phyloP scores from a whole-genome alignment of 2,329 filamentous ascomycete species.

The Alternaria postmessia region DNA sequence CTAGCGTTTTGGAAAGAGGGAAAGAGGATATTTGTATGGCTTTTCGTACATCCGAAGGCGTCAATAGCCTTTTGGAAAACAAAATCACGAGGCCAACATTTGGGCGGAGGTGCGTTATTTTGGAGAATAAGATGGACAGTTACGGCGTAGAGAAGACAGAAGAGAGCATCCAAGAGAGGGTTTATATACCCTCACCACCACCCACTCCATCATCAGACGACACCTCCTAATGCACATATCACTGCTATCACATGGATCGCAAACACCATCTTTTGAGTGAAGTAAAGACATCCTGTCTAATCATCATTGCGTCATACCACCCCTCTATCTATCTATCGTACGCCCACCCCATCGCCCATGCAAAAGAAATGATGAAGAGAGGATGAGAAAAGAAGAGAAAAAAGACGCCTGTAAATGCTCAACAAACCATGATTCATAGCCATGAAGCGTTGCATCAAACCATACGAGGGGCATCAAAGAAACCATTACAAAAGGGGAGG shows the following conservation, averaged over 20 bases:
- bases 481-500: neutral
- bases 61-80: no score
- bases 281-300: neutral
- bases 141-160: neutral
- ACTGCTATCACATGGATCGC: neutral
- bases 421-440: constrained; percentile 6
- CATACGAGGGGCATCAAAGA: neutral
- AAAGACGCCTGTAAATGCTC: constrained; percentile 15
- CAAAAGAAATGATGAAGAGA: neutral
- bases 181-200: neutral
- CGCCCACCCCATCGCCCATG: neutral
- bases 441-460: neutral
- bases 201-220: neutral
- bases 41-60: no score
- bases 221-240: accelerated
- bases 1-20: neutral
- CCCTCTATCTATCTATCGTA: neutral
- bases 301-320: neutral
- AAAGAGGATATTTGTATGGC: neutral
- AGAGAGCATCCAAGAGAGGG: neutral
- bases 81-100: no score
- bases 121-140: no score
- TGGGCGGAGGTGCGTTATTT: no score
- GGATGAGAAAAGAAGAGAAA: neutral
- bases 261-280: neutral